Evolutionary conservation across 2,329 filamentous ascomycete species (phyloP).

Genomic region (Lasiodiplodia sp.): DNA sequence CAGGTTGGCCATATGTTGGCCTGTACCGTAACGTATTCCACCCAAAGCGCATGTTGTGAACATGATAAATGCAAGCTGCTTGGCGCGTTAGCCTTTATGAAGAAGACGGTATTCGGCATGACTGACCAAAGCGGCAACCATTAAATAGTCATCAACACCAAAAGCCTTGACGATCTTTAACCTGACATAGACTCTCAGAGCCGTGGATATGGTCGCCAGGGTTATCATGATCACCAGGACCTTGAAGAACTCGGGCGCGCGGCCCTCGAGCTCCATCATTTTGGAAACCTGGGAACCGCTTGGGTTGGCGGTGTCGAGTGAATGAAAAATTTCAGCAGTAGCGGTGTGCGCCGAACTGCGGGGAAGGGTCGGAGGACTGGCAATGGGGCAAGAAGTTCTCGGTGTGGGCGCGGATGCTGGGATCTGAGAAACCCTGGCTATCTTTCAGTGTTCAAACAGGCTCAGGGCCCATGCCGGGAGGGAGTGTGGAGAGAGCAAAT

Average conservation of each 20-base stretch:
- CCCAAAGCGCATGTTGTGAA: constrained; percentile 33
- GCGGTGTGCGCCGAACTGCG: no score
- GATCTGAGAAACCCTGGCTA: not conserved
- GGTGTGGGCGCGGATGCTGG: no score
- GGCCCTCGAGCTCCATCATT: constrained; percentile 7
- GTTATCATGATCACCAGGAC: constrained; percentile 1
- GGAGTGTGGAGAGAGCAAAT: not conserved
- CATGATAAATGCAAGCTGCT: constrained; percentile 38
- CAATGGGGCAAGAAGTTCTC: no score
- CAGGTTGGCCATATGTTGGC: constrained; percentile 35
- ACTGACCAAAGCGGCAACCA: constrained; percentile 43
- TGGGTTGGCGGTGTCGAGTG: no score
- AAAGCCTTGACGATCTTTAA: constrained; percentile 45
- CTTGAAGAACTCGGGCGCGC: constrained; percentile 6
- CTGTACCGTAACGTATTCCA: constrained; percentile 25
- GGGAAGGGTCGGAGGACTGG: no score
- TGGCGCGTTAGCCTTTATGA: not conserved
- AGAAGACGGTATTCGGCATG: not conserved
- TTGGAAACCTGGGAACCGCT: not conserved
- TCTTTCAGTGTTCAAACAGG: not conserved
- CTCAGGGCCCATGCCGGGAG: not conserved
- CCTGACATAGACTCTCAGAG: constrained; percentile 42
- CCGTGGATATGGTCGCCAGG: constrained; percentile 38
- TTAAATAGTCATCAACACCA: constrained; percentile 46
- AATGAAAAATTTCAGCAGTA: no score